Base-by-base conservation (phyloP, 192 early-diverging fungal species). In the Gamsiella multidivaricata region DNA sequence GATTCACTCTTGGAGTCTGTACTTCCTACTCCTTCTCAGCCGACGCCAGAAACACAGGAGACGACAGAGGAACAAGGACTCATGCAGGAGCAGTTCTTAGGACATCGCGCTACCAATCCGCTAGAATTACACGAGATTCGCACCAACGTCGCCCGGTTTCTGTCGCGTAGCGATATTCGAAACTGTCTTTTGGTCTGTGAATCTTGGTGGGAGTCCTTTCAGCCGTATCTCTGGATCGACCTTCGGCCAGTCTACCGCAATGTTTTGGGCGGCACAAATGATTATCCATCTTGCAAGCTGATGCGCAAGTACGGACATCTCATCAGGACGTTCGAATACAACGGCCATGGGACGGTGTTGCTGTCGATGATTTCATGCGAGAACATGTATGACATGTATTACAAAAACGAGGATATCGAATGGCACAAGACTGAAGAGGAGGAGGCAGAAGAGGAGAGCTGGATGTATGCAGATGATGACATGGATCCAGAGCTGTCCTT, bases 291-390 rank as follows among this genome's bases (percentile, higher is more conserved):
- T 10, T 17, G 23, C 0, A 73, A 11, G 32, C 33, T 36, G 5
- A 59, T 73, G 49, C 39, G 36, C 15, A 73, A 73, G 47, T 45
- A 73, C 34, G 32, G 43, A 33, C 70, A 73, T 33, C 23, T 65
- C 2, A 73, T 73, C 49, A 54, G 49, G 31, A 50, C 70, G 1
- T 73, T 73, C 28, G 70, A 73, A 23, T 73, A 65, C 41, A 73
- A 73, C 46, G 70, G 70, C 5, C 70, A 73, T 37, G 62, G 62
- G 1, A 50, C 46, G 2, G 56, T 73, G 12, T 41, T 73, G 54
- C 32, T 46, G 14, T 36, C 61, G 6, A 73, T 73, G 70, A 65
- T 73, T 5, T 36, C 61, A 28, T 15, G 22, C 25, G 45, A 37
- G 9, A 18, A 36, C 25, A 9, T 5, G 8, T 23, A 9, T 14